Evolutionary conservation across 495 filamentous ascomycete genomes (phyloP).

Genomic region (Penicillium canariense): DNA sequence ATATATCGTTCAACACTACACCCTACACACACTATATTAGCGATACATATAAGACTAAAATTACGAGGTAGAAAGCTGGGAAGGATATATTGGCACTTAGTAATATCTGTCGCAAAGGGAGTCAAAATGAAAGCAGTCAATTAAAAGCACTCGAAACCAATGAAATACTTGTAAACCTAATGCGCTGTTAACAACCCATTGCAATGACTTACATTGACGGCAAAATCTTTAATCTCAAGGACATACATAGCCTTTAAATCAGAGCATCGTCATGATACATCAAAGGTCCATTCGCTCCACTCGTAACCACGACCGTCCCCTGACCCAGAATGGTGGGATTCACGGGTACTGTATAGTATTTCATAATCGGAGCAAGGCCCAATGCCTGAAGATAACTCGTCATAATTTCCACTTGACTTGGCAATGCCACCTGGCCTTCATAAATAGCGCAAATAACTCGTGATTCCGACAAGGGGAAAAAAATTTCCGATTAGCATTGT

Average conservation of each 20-base stretch:
- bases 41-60: no score
- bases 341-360: background rate
- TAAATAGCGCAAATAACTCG: background rate
- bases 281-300: background rate
- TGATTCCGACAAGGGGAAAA: background rate
- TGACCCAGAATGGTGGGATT: background rate
- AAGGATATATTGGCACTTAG: background rate
- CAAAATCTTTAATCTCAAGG: background rate
- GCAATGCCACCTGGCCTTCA: background rate
- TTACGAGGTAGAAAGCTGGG: background rate
- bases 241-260: background rate
- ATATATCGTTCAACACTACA: background rate
- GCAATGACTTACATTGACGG: background rate
- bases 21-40: background rate
- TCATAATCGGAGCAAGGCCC: background rate
- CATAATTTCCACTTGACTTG: background rate
- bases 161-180: background rate
- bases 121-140: background rate
- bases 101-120: background rate
- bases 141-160: background rate
- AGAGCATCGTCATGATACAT: background rate
- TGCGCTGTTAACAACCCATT: background rate
- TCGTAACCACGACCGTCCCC: conserved; percentile 1
- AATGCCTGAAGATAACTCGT: background rate
- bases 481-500: background rate